Evolutionary conservation across 306 rosid species (phyloP).

Genomic region (Quercus ilex): DNA sequence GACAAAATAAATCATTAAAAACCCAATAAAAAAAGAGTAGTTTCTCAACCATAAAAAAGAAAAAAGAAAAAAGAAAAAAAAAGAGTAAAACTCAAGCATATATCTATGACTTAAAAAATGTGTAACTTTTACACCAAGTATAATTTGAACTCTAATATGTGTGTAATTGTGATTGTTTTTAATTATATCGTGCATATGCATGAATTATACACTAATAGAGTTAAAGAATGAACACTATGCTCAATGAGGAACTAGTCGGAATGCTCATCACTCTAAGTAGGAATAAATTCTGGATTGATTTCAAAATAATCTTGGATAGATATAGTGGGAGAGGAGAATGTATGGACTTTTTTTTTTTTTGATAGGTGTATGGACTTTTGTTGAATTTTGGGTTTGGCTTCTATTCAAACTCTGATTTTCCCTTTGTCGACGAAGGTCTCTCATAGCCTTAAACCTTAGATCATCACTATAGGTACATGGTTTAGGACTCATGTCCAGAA

Average conservation of each 20-base stretch:
- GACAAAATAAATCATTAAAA: too few species aligned
- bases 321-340: constrained; percentile 35
- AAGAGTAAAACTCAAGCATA: too few species aligned
- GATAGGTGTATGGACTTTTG: not conserved
- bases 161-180: too few species aligned
- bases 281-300: constrained; percentile 22
- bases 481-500: not conserved
- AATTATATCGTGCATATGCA: too few species aligned
- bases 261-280: constrained; percentile 6
- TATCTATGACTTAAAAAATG: too few species aligned
- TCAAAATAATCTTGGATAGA: constrained; percentile 28
- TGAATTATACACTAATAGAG: too few species aligned
- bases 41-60: too few species aligned
- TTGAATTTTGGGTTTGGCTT: not conserved
- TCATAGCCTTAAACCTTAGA: not conserved
- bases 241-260: not conserved
- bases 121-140: too few species aligned
- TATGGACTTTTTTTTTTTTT: not conserved
- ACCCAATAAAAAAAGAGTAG: too few species aligned
- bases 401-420: not conserved
- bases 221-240: not conserved
- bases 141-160: too few species aligned
- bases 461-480: not conserved
- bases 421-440: not conserved
- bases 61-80: too few species aligned